Percentiles rank a stretch among this genome's conserved stretches.
Conservation (phyloP, 2,329 filamentous ascomycete species). For the Fusarium sp. region DNA sequence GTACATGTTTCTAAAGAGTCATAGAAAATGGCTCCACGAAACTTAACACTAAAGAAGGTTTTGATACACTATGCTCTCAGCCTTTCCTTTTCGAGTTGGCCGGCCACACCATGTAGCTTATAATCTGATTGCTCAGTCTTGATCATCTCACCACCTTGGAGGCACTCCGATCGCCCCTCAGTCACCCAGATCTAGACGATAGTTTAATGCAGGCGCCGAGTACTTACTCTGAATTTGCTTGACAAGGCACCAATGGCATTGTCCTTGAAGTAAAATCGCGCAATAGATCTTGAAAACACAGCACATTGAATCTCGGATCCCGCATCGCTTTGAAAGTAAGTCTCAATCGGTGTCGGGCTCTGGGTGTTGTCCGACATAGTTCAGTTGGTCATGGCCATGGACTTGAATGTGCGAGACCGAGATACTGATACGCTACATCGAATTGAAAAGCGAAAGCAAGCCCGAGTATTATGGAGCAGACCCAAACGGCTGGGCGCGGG, state of each 20-base stretch:
- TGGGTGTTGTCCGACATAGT: slow-evolving; percentile 16
- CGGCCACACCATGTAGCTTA: slow-evolving; percentile 15
- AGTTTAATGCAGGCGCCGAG: slow-evolving; percentile 9
- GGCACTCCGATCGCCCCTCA: slow-evolving; percentile 24
- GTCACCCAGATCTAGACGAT: slow-evolving; percentile 29
- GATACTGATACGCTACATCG: slow-evolving; percentile 2
- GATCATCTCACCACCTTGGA: slow-evolving; percentile 32
- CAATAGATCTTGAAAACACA: background rate
- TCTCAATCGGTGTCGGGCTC: slow-evolving; percentile 13
- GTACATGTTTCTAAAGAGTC: background rate
- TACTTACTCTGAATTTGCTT: background rate
- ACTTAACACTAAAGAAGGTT: background rate
- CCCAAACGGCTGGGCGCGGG: slow-evolving; percentile 33
- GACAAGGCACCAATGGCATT: slow-evolving; percentile 19
- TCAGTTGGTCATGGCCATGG: slow-evolving; percentile 8
- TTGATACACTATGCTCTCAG: background rate
- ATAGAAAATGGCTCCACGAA: background rate
- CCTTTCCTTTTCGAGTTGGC: slow-evolving; percentile 1
- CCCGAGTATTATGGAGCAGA: slow-evolving; percentile 30
- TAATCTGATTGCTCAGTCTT: slow-evolving; percentile 28
- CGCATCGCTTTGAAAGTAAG: background rate
- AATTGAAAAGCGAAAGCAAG: slow-evolving; percentile 1
- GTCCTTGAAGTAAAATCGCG: background rate
- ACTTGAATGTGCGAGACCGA: background rate
- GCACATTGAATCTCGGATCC: background rate